Conservation (phyloP, 2,329 filamentous ascomycete genomes). For the Aspergillus sp. region DNA sequence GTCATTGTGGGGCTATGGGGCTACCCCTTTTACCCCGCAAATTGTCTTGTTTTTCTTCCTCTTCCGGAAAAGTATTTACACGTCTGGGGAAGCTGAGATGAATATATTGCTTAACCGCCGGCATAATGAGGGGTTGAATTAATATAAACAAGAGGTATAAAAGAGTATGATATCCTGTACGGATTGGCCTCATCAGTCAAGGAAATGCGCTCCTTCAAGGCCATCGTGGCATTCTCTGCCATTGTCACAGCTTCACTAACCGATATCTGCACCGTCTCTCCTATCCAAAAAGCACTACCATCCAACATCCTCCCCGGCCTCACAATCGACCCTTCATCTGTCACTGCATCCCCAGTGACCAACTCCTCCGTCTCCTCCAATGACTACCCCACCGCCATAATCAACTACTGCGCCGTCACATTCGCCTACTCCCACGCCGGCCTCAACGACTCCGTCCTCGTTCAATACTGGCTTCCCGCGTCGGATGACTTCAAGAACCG, state of each 20-base stretch:
- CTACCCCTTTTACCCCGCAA: too few species aligned
- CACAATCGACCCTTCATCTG: slow-evolving; percentile 36
- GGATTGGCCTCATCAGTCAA: too few species aligned
- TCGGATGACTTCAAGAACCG: slow-evolving; percentile 39
- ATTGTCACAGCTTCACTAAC: slow-evolving; percentile 32
- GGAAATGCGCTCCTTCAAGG: too few species aligned
- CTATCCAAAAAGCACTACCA: slow-evolving; percentile 41
- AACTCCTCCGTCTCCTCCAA: slow-evolving; percentile 20
- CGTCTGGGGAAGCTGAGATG: too few species aligned
- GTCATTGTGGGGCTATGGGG: too few species aligned
- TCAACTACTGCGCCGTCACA: slow-evolving; percentile 39
- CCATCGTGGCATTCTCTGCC: slow-evolving; percentile 7
- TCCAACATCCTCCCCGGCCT: slow-evolving; percentile 40
- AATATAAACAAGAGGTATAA: too few species aligned
- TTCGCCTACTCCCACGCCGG: slow-evolving; percentile 40
- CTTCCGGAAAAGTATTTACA: too few species aligned
- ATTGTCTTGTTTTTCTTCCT: too few species aligned
- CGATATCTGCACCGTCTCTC: slow-evolving; percentile 39
- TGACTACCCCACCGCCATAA: slow-evolving; percentile 10
- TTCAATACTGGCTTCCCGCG: slow-evolving; percentile 32
- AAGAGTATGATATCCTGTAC: too few species aligned
- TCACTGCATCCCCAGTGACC: slow-evolving; percentile 37
- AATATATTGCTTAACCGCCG: too few species aligned
- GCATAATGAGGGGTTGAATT: too few species aligned
- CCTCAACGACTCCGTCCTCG: slow-evolving; percentile 31